These are phyloP conservation scores for Syzygium grande DNA, from an alignment of 345 rosid genomes.

Conservation along the genomic window DNA sequence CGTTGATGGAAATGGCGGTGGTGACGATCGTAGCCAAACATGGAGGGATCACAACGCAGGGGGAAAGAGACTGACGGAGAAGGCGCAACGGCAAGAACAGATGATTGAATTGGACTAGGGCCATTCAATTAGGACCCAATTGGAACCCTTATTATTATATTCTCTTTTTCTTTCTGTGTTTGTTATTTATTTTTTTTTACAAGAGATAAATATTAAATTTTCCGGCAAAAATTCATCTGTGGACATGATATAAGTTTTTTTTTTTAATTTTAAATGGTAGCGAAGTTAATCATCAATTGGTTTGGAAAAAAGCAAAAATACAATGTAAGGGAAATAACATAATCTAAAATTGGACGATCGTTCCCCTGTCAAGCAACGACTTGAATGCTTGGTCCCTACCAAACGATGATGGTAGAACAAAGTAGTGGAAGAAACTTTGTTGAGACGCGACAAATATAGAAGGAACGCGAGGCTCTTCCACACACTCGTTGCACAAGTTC, in stretches of 20 bases:
- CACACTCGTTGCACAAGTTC: neutral
- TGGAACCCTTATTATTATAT: neutral
- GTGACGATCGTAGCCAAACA: no score
- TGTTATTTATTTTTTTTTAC: no score
- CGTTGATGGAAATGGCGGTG: no score
- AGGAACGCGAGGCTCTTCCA: neutral
- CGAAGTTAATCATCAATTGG: neutral
- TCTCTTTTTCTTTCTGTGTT: neutral
- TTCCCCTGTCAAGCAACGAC: neutral
- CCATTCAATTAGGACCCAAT: neutral
- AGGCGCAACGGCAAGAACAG: no score
- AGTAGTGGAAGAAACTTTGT: no score
- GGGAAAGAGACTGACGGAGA: no score
- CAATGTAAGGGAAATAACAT: no score
- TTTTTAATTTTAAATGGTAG: neutral
- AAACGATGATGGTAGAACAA: neutral
- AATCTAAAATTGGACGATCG: neutral
- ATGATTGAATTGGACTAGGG: neutral
- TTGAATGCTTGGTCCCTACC: neutral
- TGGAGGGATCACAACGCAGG: no score
- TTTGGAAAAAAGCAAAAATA: neutral
- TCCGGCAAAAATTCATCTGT: neutral
- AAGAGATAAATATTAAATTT: no score
- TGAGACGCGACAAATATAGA: no score
- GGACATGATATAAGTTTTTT: no score